Evolutionary conservation across 1,284 basidiomycete species (phyloP).

Genomic region (Blastosporella zonata): DNA sequence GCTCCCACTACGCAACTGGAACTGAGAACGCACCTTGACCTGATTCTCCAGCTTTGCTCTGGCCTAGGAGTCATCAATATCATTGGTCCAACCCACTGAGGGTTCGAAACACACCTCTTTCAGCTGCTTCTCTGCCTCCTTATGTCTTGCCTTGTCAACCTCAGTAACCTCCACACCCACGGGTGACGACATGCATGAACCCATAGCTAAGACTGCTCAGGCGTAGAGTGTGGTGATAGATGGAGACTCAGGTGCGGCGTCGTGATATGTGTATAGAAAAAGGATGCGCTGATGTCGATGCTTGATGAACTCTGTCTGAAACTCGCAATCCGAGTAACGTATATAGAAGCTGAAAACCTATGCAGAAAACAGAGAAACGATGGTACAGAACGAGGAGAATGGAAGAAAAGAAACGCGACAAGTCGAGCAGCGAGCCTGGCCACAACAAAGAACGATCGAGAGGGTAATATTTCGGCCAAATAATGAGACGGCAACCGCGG

Average conservation of each 20-base stretch:
- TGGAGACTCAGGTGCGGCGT: not conserved
- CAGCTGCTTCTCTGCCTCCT: constrained; percentile 53
- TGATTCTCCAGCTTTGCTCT: constrained; percentile 63
- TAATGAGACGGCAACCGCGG: not conserved
- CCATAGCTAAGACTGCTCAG: constrained; percentile 47
- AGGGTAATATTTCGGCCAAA: not conserved
- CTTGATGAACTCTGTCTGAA: constrained; percentile 2
- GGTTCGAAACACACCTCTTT: constrained; percentile 46
- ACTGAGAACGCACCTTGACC: constrained; percentile 66
- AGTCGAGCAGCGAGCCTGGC: not conserved
- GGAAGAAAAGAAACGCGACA: constrained; percentile 1
- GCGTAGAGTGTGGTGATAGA: not conserved
- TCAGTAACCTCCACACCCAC: constrained; percentile 53
- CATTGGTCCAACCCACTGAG: not conserved
- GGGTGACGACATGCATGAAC: constrained; percentile 70
- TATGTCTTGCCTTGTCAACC: constrained; percentile 59
- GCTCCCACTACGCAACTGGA: constrained; percentile 5
- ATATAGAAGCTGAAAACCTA: not conserved
- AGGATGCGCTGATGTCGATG: constrained; percentile 7
- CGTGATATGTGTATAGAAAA: not conserved
- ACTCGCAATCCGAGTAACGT: not conserved
- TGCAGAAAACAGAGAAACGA: not conserved
- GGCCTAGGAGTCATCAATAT: constrained; percentile 26
- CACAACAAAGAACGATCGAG: constrained; percentile 1
- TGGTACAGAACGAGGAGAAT: not conserved